Evolutionary conservation across 1,139 yeast species (phyloP), one percentile per base, ranked within the genome.

Genomic region (Candida dubliniensis): DNA sequence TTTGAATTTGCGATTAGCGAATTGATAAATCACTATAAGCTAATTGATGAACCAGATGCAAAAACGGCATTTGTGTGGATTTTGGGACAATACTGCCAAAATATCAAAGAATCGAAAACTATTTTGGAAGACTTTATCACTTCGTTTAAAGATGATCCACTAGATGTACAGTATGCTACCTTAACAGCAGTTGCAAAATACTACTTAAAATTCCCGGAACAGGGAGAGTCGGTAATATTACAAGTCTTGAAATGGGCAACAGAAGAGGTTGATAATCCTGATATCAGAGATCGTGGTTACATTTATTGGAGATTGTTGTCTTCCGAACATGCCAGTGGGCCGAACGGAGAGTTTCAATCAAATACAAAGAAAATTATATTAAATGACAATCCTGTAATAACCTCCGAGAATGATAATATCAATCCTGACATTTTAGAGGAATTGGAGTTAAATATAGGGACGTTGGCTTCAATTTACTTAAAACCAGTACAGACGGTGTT

Each of bases 291-390:
- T 53, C 67, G 96, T 38, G 96, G 95, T 0, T 86, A 72, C 58
- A 82, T 89, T 66, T 91, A 91, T 62, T 87, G 96, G 95, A 73
- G 96, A 44, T 62, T 90, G 26, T 66, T 91, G 8, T 80, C 95
- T 0, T 60, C 82, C 0, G 71, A 71, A 36, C 60, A 67, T 11
- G 59, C 61, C 9, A 53, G 54, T 38, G 56, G 51, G 3, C 40
- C 55, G 2, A 43, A 53, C 41, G 61, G 58, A 3, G 64, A 57
- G 30, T 71, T 72, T 51, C 77, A 71, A 47, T 53, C 71, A 61
- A 46, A 66, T 43, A 67, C 85, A 2, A 77, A 79, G 51, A 72
- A 74, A 38, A 74, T 90, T 13, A 74, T 89, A 7, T 72, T 82
- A 52, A 81, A 82, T 23, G 68, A 71, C 1, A 60, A 81, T 34